Base-by-base conservation (phyloP, 2,329 filamentous ascomycete species). In the Amauroascus niger region DNA sequence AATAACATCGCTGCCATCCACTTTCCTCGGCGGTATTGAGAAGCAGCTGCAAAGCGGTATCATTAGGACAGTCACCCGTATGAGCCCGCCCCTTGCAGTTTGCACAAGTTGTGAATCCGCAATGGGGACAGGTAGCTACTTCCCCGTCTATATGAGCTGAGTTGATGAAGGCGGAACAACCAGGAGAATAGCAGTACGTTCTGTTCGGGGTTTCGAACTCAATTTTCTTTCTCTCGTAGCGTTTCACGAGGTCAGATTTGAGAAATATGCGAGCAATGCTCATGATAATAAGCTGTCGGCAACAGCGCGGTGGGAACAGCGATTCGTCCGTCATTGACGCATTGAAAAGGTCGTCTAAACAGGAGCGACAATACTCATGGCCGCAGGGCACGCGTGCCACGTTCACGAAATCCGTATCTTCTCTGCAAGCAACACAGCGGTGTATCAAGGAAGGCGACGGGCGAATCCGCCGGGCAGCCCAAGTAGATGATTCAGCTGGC, bases 301-400 rank as follows among this genome's bases (percentile, higher is more conserved):
- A 82, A 64, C 79, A 83, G 1, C 70, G 69, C 0, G 79, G 78
- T 0, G 79, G 80, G 54, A 80, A 83, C 0, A 78, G 60, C 0
- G 71, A 67, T 53, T 82, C 76, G 56, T 81, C 76, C 0, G 54
- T 64, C 16, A 37, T 37, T 16, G 43, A 28, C 3, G 24, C 14
- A 1, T 16, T 30, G 43, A 45, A 45, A 11, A 45, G 43, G 13
- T 45, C 24, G 6, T 45, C 14, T 11, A 45, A n/a, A 11, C 43
- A 45, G 40, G 40, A 22, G 6, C 40, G 39, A 37, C 49, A 52
- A 43, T 52, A 52, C 26, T 45, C 40, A 37, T 52, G 40, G 11
- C 40, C 39, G 20, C 49, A 52, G 22, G 39, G 49, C 8, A 24
- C 40, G 26, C 61, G 55, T 1, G 59, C 53, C 3, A 66, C 56